Evolutionary conservation across 1,139 yeast species (phyloP).

Genomic region (Suhomyces yuchorum): DNA sequence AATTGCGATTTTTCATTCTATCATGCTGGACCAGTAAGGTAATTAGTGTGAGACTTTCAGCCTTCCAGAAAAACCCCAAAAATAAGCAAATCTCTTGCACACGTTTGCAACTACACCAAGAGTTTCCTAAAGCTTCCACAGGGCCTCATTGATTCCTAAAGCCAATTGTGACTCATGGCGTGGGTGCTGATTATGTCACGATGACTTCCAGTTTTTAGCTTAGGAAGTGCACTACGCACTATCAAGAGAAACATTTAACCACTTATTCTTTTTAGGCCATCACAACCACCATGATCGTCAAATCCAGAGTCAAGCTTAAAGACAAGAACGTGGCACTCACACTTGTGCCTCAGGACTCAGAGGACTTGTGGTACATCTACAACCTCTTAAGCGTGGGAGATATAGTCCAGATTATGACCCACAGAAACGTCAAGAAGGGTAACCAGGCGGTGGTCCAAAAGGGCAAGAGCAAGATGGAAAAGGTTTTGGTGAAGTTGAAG

Average conservation of each 20-base stretch:
- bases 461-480: conserved; percentile 54
- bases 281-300: conserved; percentile 40
- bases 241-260: background rate
- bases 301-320: conserved; percentile 51
- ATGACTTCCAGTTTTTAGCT: background rate
- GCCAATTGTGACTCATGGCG: background rate
- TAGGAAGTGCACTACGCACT: background rate
- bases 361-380: conserved; percentile 87
- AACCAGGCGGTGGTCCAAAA: conserved; percentile 19
- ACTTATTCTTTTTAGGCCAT: background rate
- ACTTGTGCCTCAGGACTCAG: conserved; percentile 81
- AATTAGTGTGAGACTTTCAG: too few relatives aligned
- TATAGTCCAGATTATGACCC: conserved; percentile 66
- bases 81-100: too few relatives aligned
- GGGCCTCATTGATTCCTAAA: too few relatives aligned
- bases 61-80: too few relatives aligned
- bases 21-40: too few relatives aligned
- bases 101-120: too few relatives aligned
- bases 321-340: conserved; percentile 68
- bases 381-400: conserved; percentile 80
- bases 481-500: conserved; percentile 57
- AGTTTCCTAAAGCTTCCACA: too few relatives aligned
- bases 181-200: background rate
- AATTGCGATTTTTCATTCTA: too few relatives aligned
- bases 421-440: conserved; percentile 62